phyloP scores from a whole-genome alignment of 257 asterid species.

The Solanum gracilifrons region DNA sequence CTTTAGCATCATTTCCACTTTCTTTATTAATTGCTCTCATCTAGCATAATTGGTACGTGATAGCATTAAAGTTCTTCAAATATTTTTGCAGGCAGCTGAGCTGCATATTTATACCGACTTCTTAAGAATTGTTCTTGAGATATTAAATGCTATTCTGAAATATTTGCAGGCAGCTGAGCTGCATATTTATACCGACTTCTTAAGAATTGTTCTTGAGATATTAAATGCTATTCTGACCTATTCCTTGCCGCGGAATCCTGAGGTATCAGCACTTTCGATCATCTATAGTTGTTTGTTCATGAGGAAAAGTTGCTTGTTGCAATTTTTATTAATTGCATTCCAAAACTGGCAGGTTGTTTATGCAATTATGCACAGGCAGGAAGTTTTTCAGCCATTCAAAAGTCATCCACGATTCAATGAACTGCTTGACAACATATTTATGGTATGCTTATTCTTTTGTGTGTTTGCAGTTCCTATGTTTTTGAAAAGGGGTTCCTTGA shows the following conservation, averaged over 20 bases:
- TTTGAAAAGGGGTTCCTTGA: not conserved
- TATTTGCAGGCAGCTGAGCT: constrained; percentile 76
- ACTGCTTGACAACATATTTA: constrained; percentile 79
- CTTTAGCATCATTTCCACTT: not conserved
- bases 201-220: constrained; percentile 86
- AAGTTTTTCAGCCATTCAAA: constrained; percentile 84
- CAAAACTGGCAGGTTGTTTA: constrained; percentile 64
- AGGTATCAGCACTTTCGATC: constrained; percentile 36
- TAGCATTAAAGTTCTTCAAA: not conserved
- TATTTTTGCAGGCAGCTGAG: constrained; percentile 59
- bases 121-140: constrained; percentile 84
- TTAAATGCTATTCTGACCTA: constrained; percentile 70
- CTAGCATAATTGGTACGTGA: not conserved
- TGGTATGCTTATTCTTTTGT: constrained; percentile 9
- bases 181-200: constrained; percentile 74
- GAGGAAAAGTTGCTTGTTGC: not conserved
- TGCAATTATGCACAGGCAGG: constrained; percentile 94
- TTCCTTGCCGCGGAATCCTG: constrained; percentile 84
- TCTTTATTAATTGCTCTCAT: not conserved
- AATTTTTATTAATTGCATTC: not conserved
- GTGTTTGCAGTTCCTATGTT: not conserved
- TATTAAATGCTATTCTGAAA: constrained; percentile 67
- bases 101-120: constrained; percentile 77
- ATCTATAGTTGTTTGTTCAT: not conserved
- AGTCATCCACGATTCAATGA: constrained; percentile 88